phyloP scores from a whole-genome alignment of 306 rosid genomes.

The Citrullus colocynthis region DNA sequence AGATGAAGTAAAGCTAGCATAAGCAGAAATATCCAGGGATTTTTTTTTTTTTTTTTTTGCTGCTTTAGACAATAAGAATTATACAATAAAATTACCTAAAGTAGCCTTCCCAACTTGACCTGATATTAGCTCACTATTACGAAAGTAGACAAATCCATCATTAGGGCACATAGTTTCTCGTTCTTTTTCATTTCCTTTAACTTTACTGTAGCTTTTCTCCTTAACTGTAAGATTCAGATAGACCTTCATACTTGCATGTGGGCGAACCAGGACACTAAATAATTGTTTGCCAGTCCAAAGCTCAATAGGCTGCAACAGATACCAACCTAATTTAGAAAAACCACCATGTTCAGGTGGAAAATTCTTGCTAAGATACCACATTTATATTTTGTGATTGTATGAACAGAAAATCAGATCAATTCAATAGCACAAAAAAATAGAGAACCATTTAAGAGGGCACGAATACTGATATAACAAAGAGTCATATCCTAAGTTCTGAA shows the following conservation, averaged over 20 bases:
- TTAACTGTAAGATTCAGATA: constrained; percentile 69
- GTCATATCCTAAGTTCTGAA: not conserved
- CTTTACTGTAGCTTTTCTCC: constrained; percentile 55
- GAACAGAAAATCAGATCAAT: not conserved
- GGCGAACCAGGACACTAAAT: constrained; percentile 74
- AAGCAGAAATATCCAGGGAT: not conserved
- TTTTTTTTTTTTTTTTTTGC: not conserved
- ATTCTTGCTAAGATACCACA: not conserved
- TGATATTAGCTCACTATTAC: constrained; percentile 83
- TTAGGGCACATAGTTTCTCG: constrained; percentile 66
- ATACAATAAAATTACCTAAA: constrained; percentile 48
- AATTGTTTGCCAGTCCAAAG: constrained; percentile 97
- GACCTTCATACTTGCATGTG: constrained; percentile 65
- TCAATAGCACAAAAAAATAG: not conserved
- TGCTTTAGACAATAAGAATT: not conserved
- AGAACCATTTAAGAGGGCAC: not conserved
- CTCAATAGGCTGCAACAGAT: constrained; percentile 68
- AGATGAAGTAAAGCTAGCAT: not conserved
- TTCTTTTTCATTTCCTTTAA: constrained; percentile 40
- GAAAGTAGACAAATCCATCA: constrained; percentile 87
- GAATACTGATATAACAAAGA: not conserved
- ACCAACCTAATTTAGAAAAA: not conserved
- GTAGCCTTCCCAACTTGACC: constrained; percentile 97
- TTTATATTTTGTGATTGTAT: not conserved
- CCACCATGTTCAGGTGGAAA: not conserved